Conservation (phyloP, 2,329 filamentous ascomycete genomes). For the Trichoderma citrinoviride region DNA sequence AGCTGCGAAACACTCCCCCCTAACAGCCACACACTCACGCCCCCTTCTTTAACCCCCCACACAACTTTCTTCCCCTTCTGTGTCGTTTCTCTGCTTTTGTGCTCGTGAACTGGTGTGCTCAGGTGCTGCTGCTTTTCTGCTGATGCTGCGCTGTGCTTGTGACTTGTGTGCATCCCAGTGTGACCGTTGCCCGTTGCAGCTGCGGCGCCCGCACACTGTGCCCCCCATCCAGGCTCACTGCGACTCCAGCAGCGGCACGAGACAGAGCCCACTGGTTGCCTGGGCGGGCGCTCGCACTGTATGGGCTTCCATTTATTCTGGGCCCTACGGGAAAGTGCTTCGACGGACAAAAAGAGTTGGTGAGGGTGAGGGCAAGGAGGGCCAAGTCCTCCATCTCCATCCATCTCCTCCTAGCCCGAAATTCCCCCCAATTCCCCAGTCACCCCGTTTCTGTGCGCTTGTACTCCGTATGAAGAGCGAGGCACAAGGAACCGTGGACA, state of each 20-base stretch:
- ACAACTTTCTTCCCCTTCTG: too few species aligned
- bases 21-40: not conserved
- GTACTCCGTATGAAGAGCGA: constrained; percentile 11
- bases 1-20: constrained; percentile 8
- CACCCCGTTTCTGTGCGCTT: not conserved
- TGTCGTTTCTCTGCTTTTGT: not conserved
- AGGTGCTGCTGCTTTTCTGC: constrained; percentile 11
- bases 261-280: not conserved
- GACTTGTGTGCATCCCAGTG: not conserved
- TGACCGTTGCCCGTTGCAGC: not conserved
- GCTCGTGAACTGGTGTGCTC: not conserved
- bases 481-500: not conserved
- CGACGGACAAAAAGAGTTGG: too few species aligned
- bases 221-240: not conserved
- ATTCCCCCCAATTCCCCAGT: not conserved
- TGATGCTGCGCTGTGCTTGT: constrained; percentile 1
- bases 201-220: constrained; percentile 13
- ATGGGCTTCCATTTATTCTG: not conserved
- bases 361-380: too few species aligned
- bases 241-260: not conserved
- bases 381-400: too few species aligned
- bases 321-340: not conserved
- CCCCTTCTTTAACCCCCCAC: not conserved
- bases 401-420: too few species aligned
- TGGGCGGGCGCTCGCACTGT: not conserved